These are phyloP conservation scores for Suillus plorans DNA, from an alignment of 768 basidiomycete species.

Conservation along the genomic window DNA sequence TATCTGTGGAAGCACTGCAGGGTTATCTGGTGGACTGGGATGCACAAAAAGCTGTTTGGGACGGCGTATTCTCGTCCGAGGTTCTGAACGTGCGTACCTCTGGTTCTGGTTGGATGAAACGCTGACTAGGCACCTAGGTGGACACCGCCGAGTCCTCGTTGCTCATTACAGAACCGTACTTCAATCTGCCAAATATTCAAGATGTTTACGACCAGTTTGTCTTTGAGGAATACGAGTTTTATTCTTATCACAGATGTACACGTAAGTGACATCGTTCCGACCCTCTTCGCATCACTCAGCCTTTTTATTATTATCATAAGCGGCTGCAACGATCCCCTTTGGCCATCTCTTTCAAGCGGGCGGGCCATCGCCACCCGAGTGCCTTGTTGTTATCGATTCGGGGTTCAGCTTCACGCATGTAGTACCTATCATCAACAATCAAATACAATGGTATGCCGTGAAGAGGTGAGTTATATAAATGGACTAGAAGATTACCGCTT, in stretches of 20 bases:
- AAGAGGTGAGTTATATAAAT: conserved; percentile 56
- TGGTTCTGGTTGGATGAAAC: not conserved
- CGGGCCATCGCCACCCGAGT: conserved; percentile 62
- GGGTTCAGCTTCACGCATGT: conserved; percentile 96
- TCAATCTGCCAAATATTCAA: conserved; percentile 90
- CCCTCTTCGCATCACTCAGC: conserved; percentile 22
- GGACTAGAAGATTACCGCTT: conserved; percentile 14
- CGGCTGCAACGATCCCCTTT: conserved; percentile 76
- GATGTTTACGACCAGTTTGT: conserved; percentile 93
- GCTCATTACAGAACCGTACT: conserved; percentile 90
- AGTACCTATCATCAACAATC: conserved; percentile 75
- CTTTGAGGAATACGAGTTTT: conserved; percentile 96
- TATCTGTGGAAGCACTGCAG: conserved; percentile 43
- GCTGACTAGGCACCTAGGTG: conserved; percentile 46
- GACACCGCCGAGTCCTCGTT: conserved; percentile 72
- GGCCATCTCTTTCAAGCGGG: conserved; percentile 64
- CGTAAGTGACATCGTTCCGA: conserved; percentile 51
- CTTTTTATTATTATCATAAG: conserved; percentile 39
- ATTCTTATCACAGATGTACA: conserved; percentile 75
- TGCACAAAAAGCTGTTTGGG: conserved; percentile 92
- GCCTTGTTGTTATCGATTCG: conserved; percentile 80
- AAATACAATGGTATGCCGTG: conserved; percentile 77
- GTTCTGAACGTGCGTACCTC: conserved; percentile 55
- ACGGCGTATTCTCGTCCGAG: conserved; percentile 77
- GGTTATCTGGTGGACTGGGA: conserved; percentile 96